A percentile compares a stretch with the other conserved stretches of the same genome.
These are phyloP conservation scores for Kodamaea jinghongensis DNA, from an alignment of 805 yeast species.

Conservation along the genomic window DNA sequence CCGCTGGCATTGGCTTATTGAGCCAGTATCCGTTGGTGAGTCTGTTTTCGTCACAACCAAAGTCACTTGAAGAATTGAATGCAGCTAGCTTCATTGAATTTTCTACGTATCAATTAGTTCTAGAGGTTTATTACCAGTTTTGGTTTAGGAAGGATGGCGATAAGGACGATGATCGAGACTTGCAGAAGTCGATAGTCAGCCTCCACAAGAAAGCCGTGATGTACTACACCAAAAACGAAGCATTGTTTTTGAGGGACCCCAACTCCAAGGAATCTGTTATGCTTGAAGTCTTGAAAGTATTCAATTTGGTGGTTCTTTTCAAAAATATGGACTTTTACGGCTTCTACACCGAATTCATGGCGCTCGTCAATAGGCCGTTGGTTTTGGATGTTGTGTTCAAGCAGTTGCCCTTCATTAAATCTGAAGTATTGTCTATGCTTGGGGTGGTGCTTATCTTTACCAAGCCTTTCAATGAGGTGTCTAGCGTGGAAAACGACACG, in stretches of 20 bases:
- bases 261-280: slow-evolving; percentile 4
- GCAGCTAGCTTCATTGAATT: slow-evolving; percentile 28
- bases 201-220: slow-evolving; percentile 22
- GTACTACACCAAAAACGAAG: slow-evolving; percentile 23
- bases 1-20: slow-evolving; percentile 4
- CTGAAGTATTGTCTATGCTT: slow-evolving; percentile 23
- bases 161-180: slow-evolving; percentile 7
- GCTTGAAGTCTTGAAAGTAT: slow-evolving; percentile 14
- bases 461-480: slow-evolving; percentile 28
- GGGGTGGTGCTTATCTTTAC: slow-evolving; percentile 24
- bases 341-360: slow-evolving; percentile 23
- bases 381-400: slow-evolving; percentile 2
- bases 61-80: slow-evolving; percentile 17
- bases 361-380: slow-evolving; percentile 8
- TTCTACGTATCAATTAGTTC: slow-evolving; percentile 24
- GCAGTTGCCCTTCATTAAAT: slow-evolving; percentile 11
- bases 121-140: slow-evolving; percentile 19
- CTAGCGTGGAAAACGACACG: slow-evolving; percentile 18
- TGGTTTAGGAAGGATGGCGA: slow-evolving; percentile 19
- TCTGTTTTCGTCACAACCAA: slow-evolving; percentile 24
- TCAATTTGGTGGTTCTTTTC: slow-evolving; percentile 22
- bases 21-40: slow-evolving; percentile 6
- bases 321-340: slow-evolving; percentile 24
- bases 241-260: slow-evolving; percentile 11
- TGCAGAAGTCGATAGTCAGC: slow-evolving; percentile 11